Base-by-base conservation (phyloP, 73 alveolate genomes). In the Tetrahymena elliotti region DNA sequence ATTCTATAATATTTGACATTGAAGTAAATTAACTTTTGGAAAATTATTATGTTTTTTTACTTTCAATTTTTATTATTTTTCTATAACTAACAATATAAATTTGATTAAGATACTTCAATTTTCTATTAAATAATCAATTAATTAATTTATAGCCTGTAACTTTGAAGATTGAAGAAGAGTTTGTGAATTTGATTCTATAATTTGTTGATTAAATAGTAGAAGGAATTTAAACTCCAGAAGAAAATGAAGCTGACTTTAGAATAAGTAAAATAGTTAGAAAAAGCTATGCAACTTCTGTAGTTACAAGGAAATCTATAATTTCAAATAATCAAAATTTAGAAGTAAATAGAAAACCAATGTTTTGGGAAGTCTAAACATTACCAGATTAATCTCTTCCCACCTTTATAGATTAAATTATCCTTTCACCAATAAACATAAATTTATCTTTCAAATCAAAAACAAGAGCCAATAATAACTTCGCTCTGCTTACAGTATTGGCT, bases 341-440 rank as follows among this genome's bases (percentile, higher is more conserved):
- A 27, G 36, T 18, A 0, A n/a, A 22, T 7, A 68, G 88, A 27
- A 84, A 88, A 35, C 47, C 52, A 16, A 84, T 94, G 83, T 68
- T 84, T 92, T 94, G 96, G 96, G 52, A 92, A 47, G 52, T 47
- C 15, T 94, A 94, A 53, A 53, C 95, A 34, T 52, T 94, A 47
- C 96, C 96, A 33, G 93, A 39, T 33, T 36, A 34, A 84, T 33
- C 93, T 9, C 93, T 84, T 1, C 96, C 96, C 15, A 94, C 96
- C 0, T 94, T 40, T 94, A 84, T 94, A 33, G 95, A 93, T 47
- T 88, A 52, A 47, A 41, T 94, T 7, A 94, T 92, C 12, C 68
- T 94, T 4, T 84, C 68, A 34, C 95, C 96, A 20, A 84, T 94
- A 0, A 92, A 83, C 0, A 33, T 94, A 13, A 40, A 94, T 53